Evolutionary conservation across 495 filamentous ascomycete species (phyloP).

Genomic region (Tuber indicum): DNA sequence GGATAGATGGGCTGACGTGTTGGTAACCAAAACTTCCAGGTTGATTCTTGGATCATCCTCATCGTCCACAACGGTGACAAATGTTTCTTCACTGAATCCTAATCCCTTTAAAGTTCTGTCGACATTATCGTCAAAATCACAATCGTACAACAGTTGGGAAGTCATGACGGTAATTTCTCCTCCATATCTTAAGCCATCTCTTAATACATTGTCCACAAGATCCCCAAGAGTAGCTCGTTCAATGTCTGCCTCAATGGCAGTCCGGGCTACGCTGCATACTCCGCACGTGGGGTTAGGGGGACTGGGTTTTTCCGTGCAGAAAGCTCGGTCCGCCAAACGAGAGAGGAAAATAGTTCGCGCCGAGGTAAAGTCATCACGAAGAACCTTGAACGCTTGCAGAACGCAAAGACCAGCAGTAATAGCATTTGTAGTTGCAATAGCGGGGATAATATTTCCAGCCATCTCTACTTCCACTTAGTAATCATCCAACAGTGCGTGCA

Average conservation of each 20-base stretch:
- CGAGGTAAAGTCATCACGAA: conserved; percentile 59
- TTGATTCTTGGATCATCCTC: conserved; percentile 78
- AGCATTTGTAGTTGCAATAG: conserved; percentile 96
- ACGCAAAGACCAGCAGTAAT: conserved; percentile 93
- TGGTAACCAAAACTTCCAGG: conserved; percentile 55
- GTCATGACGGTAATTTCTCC: conserved; percentile 74
- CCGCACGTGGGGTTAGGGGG: conserved; percentile 73
- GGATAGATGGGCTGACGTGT: conserved; percentile 42
- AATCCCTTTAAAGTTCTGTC: conserved; percentile 70
- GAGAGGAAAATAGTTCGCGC: conserved; percentile 63
- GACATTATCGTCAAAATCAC: conserved; percentile 80
- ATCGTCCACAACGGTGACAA: conserved; percentile 75
- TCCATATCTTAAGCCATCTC: conserved; percentile 65
- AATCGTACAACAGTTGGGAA: conserved; percentile 72
- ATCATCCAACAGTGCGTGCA: background rate
- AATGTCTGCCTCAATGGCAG: conserved; percentile 61
- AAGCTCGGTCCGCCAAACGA: conserved; percentile 59
- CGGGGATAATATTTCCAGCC: conserved; percentile 98
- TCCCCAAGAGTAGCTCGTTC: conserved; percentile 70
- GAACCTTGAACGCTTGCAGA: conserved; percentile 84
- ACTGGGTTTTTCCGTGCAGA: conserved; percentile 66
- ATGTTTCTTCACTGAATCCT: conserved; percentile 63
- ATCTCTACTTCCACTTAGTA: conserved; percentile 55
- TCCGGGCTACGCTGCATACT: conserved; percentile 69
- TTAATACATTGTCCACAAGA: conserved; percentile 68